Conservation (phyloP, 176 grass and related monocot genomes). For the Pharus latifolius region DNA sequence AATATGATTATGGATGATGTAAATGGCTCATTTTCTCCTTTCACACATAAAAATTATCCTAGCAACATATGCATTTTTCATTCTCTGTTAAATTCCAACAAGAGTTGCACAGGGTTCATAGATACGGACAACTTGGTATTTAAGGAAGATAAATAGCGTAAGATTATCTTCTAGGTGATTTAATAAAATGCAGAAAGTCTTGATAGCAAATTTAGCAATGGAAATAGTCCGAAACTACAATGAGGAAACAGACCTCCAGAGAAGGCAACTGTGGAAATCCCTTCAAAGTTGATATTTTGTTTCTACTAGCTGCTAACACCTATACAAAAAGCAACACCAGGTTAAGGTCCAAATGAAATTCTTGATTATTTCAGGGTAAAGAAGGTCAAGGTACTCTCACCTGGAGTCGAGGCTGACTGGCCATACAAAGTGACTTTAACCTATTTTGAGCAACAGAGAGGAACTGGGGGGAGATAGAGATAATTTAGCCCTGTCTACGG, state of each 20-base stretch:
- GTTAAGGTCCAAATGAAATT: slow-evolving; percentile 2
- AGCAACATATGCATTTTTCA: background rate
- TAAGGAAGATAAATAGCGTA: background rate
- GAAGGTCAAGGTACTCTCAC: slow-evolving; percentile 36
- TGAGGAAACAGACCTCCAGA: slow-evolving; percentile 54
- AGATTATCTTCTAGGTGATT: background rate
- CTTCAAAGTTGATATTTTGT: slow-evolving; percentile 94
- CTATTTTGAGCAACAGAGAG: slow-evolving; percentile 94
- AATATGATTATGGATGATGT: slow-evolving; percentile 4
- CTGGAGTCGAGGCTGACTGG: slow-evolving; percentile 78
- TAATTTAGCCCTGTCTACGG: slow-evolving; percentile 15
- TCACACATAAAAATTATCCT: background rate
- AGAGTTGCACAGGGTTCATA: background rate
- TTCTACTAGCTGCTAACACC: slow-evolving; percentile 92
- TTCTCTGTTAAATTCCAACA: background rate
- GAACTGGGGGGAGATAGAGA: slow-evolving; percentile 60
- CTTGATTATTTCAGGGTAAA: slow-evolving; percentile 7
- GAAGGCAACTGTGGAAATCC: slow-evolving; percentile 82
- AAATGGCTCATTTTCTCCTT: background rate
- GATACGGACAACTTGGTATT: background rate
- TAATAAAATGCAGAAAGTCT: background rate
- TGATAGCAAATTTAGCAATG: background rate
- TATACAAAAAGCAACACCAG: slow-evolving; percentile 18
- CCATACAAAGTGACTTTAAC: slow-evolving; percentile 79
- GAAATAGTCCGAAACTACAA: background rate